These are phyloP conservation scores for Solanum virginianum DNA, from an alignment of 257 asterid genomes.

Conservation along the genomic window DNA sequence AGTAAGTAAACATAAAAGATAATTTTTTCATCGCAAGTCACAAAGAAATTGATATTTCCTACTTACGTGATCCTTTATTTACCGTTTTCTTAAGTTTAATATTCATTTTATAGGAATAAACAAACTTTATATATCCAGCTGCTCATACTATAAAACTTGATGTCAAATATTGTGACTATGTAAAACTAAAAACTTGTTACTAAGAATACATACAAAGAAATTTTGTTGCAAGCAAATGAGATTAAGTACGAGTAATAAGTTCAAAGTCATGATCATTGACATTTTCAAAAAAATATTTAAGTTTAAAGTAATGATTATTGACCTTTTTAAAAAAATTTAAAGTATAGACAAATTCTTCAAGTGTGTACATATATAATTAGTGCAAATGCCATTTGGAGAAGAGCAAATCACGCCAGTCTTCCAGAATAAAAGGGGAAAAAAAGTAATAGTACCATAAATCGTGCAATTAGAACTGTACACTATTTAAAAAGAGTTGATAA, in stretches of 20 bases:
- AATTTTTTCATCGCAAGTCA: background rate
- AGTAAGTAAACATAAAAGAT: background rate
- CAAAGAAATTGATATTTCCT: background rate
- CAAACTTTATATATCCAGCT: background rate
- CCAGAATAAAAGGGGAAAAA: background rate
- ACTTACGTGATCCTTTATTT: background rate
- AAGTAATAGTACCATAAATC: background rate
- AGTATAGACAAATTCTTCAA: background rate
- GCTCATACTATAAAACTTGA: background rate
- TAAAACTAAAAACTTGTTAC: background rate
- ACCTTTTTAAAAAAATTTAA: background rate
- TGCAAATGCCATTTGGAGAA: background rate
- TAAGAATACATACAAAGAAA: background rate
- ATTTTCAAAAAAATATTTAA: background rate
- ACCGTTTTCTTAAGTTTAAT: background rate
- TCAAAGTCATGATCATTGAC: background rate
- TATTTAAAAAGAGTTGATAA: background rate
- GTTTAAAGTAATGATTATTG: background rate
- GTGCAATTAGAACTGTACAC: background rate
- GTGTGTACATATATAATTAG: background rate
- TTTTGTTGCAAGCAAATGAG: background rate
- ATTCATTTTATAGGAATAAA: background rate
- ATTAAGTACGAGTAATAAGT: background rate
- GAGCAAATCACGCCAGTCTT: background rate
- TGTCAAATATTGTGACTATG: background rate